Evolutionary conservation across 2,329 filamentous ascomycete species (phyloP).

Genomic region (Xylariales sp.): DNA sequence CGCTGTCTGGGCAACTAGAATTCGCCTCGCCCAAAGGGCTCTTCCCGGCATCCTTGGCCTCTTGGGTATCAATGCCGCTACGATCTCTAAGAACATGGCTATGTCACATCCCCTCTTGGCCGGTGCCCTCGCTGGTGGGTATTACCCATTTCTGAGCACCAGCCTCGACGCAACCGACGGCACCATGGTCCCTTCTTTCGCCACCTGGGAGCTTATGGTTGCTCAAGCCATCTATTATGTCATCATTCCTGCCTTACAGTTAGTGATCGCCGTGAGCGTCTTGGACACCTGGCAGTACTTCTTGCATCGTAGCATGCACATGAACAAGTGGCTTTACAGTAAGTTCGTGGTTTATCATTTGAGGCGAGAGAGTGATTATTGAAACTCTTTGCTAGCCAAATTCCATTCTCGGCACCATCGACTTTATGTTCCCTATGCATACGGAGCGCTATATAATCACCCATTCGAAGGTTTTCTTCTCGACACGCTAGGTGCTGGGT

Average conservation of each 20-base stretch:
- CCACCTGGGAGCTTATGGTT: conserved; percentile 80
- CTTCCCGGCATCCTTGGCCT: conserved; percentile 77
- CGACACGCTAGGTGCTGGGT: conserved; percentile 86
- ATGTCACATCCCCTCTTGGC: conserved; percentile 78
- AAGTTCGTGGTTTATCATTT: conserved; percentile 70
- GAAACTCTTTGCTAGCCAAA: conserved; percentile 65
- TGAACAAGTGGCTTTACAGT: conserved; percentile 98
- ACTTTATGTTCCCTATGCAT: conserved; percentile 97
- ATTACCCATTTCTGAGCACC: conserved; percentile 78
- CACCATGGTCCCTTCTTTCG: conserved; percentile 75
- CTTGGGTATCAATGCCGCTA: conserved; percentile 79
- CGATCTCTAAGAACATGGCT: conserved; percentile 80
- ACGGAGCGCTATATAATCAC: conserved; percentile 96
- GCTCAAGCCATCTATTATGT: conserved; percentile 85
- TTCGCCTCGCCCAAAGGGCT: conserved; percentile 82
- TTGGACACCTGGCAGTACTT: conserved; percentile 99
- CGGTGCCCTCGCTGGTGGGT: conserved; percentile 80
- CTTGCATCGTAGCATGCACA: conserved; percentile 93
- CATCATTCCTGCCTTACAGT: conserved; percentile 80
- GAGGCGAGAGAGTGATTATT: conserved; percentile 49
- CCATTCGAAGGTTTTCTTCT: conserved; percentile 93
- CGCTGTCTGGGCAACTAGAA: conserved; percentile 86
- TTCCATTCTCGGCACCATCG: conserved; percentile 97
- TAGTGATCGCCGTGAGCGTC: conserved; percentile 77
- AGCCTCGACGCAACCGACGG: conserved; percentile 65